phyloP scores from a whole-genome alignment of 2,329 filamentous ascomycete genomes.

The Stenocarpella maydis region DNA sequence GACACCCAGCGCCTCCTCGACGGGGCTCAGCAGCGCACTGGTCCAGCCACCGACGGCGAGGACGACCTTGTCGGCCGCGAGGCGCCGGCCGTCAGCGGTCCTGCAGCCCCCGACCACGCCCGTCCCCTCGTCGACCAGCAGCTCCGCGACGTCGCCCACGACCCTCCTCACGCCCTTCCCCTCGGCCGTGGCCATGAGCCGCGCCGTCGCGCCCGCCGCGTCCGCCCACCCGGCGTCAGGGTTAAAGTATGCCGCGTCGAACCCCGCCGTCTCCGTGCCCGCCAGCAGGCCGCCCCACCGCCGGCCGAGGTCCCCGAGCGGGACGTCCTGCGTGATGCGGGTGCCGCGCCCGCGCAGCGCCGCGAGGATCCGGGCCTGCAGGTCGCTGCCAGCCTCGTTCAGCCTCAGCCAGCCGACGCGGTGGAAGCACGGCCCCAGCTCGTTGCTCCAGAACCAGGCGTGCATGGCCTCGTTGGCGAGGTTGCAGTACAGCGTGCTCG shows the following conservation, averaged over 20 bases:
- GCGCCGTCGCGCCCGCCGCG: not conserved
- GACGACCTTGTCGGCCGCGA: constrained; percentile 17
- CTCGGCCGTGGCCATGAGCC: constrained; percentile 1
- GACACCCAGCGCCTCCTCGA: constrained; percentile 16
- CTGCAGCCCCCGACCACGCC: constrained; percentile 6
- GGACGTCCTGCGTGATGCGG: constrained; percentile 12
- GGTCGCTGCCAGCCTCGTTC: constrained; percentile 18
- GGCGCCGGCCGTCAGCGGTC: not conserved
- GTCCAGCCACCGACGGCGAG: constrained; percentile 24
- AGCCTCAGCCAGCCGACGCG: constrained; percentile 27
- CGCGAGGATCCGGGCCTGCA: constrained; percentile 4
- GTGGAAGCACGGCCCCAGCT: constrained; percentile 30
- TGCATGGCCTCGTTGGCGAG: constrained; percentile 31
- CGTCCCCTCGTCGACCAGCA: not conserved
- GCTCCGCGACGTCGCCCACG: not conserved
- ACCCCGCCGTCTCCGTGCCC: not conserved
- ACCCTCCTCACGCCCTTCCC: not conserved
- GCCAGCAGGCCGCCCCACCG: not conserved
- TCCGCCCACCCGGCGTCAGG: constrained; percentile 13
- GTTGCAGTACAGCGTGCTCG: constrained; percentile 27
- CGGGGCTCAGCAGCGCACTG: constrained; percentile 10
- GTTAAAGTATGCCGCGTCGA: not conserved
- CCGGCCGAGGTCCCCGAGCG: not conserved
- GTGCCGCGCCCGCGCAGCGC: constrained; percentile 23
- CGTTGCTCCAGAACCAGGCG: constrained; percentile 29